Evolutionary conservation across 2,329 filamentous ascomycete species (phyloP), one percentile per base, ranked within the genome.

Genomic region (Apiospora saccharicola): DNA sequence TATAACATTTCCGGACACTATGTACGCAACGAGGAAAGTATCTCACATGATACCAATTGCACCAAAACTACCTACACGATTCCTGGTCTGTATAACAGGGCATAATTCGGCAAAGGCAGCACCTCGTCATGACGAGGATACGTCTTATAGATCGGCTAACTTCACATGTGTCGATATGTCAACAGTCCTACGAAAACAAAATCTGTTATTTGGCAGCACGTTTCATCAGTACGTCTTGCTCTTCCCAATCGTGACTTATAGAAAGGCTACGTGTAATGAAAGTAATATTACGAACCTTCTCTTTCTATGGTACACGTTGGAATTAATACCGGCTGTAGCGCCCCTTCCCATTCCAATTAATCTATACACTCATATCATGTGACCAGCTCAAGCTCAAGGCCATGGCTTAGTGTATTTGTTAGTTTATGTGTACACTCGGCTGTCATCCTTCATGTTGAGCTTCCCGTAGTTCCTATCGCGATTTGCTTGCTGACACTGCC

Each of bases 401-500:
- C 57, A 5, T 41, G 19, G 22, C 57, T 41, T 10, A 4, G 14
- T 24, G 34, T n/a, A 34, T 37, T 12, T 37, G 19, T 64, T n/a
- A 10, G 53, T 37, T 19, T 37, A 64, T 41, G 19, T 10, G 14
- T 41, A n/a, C 57, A 64, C 8, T 41, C 22, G 34, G 16, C 34
- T 64, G 19, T 14, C 57, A 41, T n/a, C 19, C 34, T 13, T 64
- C 12, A 64, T 64, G 57, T 41, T 41, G 57, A 64, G 57, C 57
- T 64, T 10, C 57, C 22, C 19, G 57, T 0, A 41, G 57, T n/a
- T 2, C 5, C 34, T 1, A 64, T 43, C 1, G 26, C 67, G 26
- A 71, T 74, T 70, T 81, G 80, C 76, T 84, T 86, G 75, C 89
- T 94, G 30, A 95, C 92, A 78, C 92, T 95, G 16, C 96, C 96